A percentile compares a stretch with the other conserved stretches of the same genome.
Conservation (phyloP, 2,329 filamentous ascomycete species). For the Clonostachys solani region DNA sequence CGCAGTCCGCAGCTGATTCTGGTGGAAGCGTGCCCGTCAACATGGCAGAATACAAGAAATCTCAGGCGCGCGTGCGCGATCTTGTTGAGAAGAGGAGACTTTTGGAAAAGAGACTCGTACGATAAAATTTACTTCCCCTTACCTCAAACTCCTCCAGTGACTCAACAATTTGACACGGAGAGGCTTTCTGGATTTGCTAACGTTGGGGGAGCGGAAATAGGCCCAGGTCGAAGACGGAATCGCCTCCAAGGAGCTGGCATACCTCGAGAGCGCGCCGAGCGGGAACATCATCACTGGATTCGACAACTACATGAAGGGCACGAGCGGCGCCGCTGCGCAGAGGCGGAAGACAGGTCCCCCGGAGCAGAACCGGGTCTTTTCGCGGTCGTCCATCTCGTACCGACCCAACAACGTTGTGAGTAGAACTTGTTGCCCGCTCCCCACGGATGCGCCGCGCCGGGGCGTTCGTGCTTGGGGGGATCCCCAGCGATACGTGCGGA, state of each 20-base stretch:
- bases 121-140: constrained; percentile 4
- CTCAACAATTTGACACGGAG: neutral
- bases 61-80: constrained; percentile 41
- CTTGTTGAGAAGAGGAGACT: constrained; percentile 37
- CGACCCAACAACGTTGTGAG: constrained; percentile 29
- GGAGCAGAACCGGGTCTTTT: constrained; percentile 73
- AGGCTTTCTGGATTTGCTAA: constrained; percentile 7
- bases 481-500: no score
- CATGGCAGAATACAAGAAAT: constrained; percentile 44
- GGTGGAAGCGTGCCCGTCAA: constrained; percentile 22
- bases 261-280: constrained; percentile 82
- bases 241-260: constrained; percentile 75
- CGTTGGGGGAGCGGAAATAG: constrained; percentile 10
- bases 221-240: constrained; percentile 70
- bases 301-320: constrained; percentile 95
- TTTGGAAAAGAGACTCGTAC: constrained; percentile 30
- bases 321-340: constrained; percentile 56
- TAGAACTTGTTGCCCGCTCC: neutral
- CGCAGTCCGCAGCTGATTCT: constrained; percentile 9
- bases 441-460: constrained; percentile 1
- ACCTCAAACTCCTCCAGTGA: no score
- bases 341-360: constrained; percentile 60
- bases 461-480: neutral
- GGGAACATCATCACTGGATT: constrained; percentile 98
- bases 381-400: constrained; percentile 59